phyloP scores from a whole-genome alignment of 2,329 filamentous ascomycete genomes.

The Cladorrhinum sp. region DNA sequence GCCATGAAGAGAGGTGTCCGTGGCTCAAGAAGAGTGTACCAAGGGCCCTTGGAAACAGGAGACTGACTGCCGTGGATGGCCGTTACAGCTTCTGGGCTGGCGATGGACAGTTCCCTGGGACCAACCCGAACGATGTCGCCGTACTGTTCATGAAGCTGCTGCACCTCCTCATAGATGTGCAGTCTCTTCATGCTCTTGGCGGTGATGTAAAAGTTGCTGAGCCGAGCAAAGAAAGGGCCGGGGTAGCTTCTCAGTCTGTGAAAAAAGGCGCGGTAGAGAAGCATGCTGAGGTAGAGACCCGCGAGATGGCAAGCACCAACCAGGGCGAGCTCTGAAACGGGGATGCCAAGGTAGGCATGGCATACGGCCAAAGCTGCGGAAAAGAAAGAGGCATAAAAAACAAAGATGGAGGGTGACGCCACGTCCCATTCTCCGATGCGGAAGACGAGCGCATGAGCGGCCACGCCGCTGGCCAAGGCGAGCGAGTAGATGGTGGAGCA shows the following conservation, averaged over 20 bases:
- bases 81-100: conserved; percentile 29
- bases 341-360: background rate
- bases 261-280: conserved; percentile 25
- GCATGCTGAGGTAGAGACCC: conserved; percentile 24
- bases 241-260: conserved; percentile 19
- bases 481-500: background rate
- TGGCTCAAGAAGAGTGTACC: conserved; percentile 34
- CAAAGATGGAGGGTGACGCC: conserved; percentile 19
- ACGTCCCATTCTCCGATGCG: conserved; percentile 21
- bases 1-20: conserved; percentile 31
- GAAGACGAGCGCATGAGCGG: conserved; percentile 15
- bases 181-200: conserved; percentile 19
- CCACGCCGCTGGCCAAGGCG: conserved; percentile 11
- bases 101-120: conserved; percentile 34
- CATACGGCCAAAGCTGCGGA: background rate
- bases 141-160: conserved; percentile 22
- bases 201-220: conserved; percentile 25
- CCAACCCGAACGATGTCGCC: conserved; percentile 26
- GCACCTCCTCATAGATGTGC: conserved; percentile 27
- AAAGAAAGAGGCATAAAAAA: conserved; percentile 11
- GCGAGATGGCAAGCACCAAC: conserved; percentile 5
- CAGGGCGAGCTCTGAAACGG: background rate
- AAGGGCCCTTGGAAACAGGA: conserved; percentile 33
- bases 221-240: conserved; percentile 19
- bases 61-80: conserved; percentile 31